Conservation (phyloP, 495 filamentous ascomycete species). For the Rhypophila decipiens region DNA sequence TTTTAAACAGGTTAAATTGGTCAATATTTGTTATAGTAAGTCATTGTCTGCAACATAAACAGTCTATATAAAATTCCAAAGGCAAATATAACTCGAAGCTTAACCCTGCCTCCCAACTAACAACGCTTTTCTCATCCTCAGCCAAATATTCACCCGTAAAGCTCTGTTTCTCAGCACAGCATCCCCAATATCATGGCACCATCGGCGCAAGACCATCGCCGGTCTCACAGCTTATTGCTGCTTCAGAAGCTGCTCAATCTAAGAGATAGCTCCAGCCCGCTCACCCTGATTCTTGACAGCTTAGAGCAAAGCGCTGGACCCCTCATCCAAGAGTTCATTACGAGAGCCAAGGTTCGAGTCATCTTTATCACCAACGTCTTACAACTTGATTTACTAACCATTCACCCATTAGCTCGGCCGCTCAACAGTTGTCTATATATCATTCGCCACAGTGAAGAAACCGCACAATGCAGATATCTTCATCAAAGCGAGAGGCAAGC, state of each 20-base stretch:
- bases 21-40: too few species aligned
- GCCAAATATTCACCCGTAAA: too few species aligned
- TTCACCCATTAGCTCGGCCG: slow-evolving; percentile 33
- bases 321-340: slow-evolving; percentile 66
- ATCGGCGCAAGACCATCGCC: slow-evolving; percentile 55
- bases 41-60: background rate
- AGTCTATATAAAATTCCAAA: background rate
- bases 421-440: slow-evolving; percentile 62
- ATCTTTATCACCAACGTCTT: background rate
- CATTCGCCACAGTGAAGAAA: slow-evolving; percentile 62
- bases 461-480: slow-evolving; percentile 54
- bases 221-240: slow-evolving; percentile 80
- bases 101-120: background rate
- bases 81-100: too few species aligned
- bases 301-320: slow-evolving; percentile 74
- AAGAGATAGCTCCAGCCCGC: slow-evolving; percentile 73
- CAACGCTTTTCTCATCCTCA: too few species aligned
- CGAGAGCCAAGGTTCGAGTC: slow-evolving; percentile 59
- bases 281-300: slow-evolving; percentile 79
- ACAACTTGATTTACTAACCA: slow-evolving; percentile 3
- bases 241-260: slow-evolving; percentile 77
- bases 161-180: too few species aligned
- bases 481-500: slow-evolving; percentile 56
- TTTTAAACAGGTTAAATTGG: too few species aligned
- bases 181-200: slow-evolving; percentile 45